A percentile compares a stretch with the other conserved stretches of the same genome.
phyloP scores from a whole-genome alignment of 192 early-diverging fungal genomes.

The Backusella mclennaniae region DNA sequence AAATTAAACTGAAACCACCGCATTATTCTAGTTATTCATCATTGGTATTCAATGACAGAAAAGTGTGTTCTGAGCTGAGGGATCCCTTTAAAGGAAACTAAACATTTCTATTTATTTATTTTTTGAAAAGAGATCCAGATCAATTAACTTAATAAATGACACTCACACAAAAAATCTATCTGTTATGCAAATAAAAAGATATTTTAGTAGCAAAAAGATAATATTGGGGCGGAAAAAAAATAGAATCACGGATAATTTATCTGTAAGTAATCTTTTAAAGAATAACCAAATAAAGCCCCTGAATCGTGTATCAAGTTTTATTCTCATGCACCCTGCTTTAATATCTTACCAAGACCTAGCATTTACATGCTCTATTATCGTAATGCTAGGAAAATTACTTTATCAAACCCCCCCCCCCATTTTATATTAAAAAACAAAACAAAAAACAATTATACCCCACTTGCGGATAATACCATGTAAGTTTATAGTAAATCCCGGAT shows the following conservation, averaged over 20 bases:
- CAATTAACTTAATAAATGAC: too few relatives aligned
- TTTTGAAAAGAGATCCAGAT: neutral
- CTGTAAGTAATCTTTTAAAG: neutral
- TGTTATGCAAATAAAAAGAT: neutral
- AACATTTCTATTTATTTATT: neutral
- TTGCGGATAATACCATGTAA: neutral
- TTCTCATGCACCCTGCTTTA: neutral
- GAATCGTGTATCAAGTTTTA: neutral
- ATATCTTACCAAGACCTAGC: neutral
- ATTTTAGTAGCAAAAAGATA: too few relatives aligned
- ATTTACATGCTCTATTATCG: neutral
- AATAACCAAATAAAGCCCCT: neutral
- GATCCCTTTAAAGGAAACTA: neutral
- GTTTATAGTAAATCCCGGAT: neutral
- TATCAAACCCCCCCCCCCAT: neutral
- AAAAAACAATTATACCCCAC: neutral
- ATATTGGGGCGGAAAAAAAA: neutral
- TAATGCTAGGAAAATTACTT: neutral
- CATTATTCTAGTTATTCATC: neutral
- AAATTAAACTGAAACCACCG: neutral
- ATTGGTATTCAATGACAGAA: neutral
- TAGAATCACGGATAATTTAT: neutral
- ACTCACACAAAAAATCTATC: neutral
- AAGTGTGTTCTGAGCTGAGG: neutral
- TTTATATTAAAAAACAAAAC: neutral